These are phyloP conservation scores for Royoungia palumana DNA, from an alignment of 768 basidiomycete genomes.

Conservation along the genomic window DNA sequence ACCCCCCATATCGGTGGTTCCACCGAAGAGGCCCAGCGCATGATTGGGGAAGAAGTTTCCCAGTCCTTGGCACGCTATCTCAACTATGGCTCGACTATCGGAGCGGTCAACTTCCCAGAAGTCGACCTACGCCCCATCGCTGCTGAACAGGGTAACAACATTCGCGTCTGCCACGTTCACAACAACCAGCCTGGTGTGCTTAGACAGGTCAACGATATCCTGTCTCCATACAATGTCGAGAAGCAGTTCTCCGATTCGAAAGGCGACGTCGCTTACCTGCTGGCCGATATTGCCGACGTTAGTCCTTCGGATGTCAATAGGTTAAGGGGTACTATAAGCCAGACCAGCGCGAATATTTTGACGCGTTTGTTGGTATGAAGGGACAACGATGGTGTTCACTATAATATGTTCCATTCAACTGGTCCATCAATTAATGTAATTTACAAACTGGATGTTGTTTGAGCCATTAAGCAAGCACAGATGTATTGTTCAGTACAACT, in stretches of 20 bases:
- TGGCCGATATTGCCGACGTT: slow-evolving; percentile 95
- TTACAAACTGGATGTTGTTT: slow-evolving; percentile 7
- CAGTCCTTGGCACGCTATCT: slow-evolving; percentile 84
- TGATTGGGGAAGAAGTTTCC: slow-evolving; percentile 96
- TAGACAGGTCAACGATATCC: slow-evolving; percentile 88
- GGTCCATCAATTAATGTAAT: slow-evolving; percentile 29
- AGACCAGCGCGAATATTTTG: slow-evolving; percentile 82
- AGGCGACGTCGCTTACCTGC: slow-evolving; percentile 88
- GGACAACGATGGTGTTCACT: not conserved
- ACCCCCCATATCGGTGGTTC: slow-evolving; percentile 99
- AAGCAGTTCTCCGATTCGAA: slow-evolving; percentile 99
- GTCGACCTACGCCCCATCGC: slow-evolving; percentile 93
- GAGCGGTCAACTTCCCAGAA: slow-evolving; percentile 98
- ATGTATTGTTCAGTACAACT: not conserved
- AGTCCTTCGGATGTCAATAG: slow-evolving; percentile 74
- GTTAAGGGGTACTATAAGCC: slow-evolving; percentile 73
- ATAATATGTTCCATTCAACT: slow-evolving; percentile 54
- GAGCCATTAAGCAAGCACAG: not conserved
- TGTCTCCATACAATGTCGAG: slow-evolving; percentile 96
- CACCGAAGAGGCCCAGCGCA: slow-evolving; percentile 96
- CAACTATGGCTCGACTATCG: slow-evolving; percentile 85
- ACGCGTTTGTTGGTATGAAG: slow-evolving; percentile 75
- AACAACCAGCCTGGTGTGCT: slow-evolving; percentile 95
- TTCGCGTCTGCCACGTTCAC: slow-evolving; percentile 95
- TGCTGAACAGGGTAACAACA: slow-evolving; percentile 71